Base-by-base conservation (phyloP, 2,329 filamentous ascomycete genomes). In the Pseudogymnoascus sp. region DNA sequence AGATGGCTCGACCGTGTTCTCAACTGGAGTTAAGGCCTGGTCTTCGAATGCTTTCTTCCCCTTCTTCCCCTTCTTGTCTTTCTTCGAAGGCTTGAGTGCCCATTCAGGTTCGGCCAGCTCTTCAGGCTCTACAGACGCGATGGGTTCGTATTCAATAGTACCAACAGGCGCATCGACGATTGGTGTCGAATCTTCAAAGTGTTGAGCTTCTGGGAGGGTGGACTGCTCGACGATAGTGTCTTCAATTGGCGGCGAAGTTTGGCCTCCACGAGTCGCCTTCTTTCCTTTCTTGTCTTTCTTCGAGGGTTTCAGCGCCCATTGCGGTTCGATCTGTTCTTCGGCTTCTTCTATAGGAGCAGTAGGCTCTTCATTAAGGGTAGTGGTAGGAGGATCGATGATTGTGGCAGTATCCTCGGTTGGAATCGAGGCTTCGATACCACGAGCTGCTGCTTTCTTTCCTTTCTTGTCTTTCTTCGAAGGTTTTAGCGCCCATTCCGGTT, bases 31-130 rank as follows among this genome's bases (percentile, higher is more conserved):
- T 8, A 34, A 11, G 59, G 5, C 10, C 8, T 21, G n/a, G n/a
- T 57, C 51, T 34, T 57, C 51, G n/a, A 34, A 36, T 34, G 29
- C 11, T 34, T 57, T 57, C 29, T 57, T 57, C 34, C n/a, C 65
- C 70, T 79, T 78, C 71, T 79, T 80, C 8, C 72, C 66, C 64
- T 72, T 69, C 54, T 67, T 66, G 37, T 68, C 61, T 57, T 66
- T 68, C 26, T 26, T 57, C 65, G 64, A 65, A 16, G 39, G 39
- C 14, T 61, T 45, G 34, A 61, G 14, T 7, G 59, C 34, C 18
- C 16, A 45, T n/a, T 39, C 34, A 4, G 39, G 8, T 61, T 61
- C 59, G 34, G 21, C 59, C 12, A 7, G 57, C 37, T 60, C 57
- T 26, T 23, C 57, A 10, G 37, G 10, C 23, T 60, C 57, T 16